Percentiles rank a stretch among this genome's conserved stretches.
Evolutionary conservation across 1,284 basidiomycete species (phyloP).

Genomic region (Boletellus dicymbophilus): DNA sequence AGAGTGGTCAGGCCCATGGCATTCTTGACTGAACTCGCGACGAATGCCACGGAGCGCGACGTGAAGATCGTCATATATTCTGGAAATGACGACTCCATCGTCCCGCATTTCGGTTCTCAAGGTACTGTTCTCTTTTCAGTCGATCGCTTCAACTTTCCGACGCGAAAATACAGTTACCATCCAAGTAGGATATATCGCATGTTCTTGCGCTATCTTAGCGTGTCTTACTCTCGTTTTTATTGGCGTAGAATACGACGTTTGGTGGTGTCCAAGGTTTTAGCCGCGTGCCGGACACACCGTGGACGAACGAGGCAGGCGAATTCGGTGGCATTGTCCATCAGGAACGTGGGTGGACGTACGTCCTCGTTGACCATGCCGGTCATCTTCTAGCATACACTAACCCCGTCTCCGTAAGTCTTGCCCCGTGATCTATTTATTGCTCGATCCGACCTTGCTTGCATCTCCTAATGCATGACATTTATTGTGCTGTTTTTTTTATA

Average conservation of each 20-base stretch:
- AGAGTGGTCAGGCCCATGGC: conserved; percentile 53
- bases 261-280: conserved; percentile 75
- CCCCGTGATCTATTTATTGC: no score
- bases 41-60: conserved; percentile 51
- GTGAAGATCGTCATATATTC: conserved; percentile 62
- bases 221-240: not conserved
- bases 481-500: not conserved
- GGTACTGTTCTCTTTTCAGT: conserved; percentile 28
- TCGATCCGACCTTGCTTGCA: no score
- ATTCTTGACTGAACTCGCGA: conserved; percentile 63
- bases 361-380: conserved; percentile 56
- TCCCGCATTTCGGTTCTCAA: conserved; percentile 65
- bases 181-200: conserved; percentile 41
- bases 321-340: conserved; percentile 71
- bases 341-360: conserved; percentile 69
- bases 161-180: conserved; percentile 49
- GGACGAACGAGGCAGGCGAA: conserved; percentile 55
- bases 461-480: no score
- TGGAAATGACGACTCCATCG: conserved; percentile 67
- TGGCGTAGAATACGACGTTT: conserved; percentile 66
- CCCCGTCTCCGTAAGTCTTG: conserved; percentile 57
- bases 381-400: conserved; percentile 53
- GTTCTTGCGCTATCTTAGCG: not conserved
- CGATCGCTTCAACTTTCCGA: conserved; percentile 4
- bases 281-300: conserved; percentile 62